Evolutionary conservation across 345 rosid species (phyloP).

Genomic region (Lagerstroemia speciosa): DNA sequence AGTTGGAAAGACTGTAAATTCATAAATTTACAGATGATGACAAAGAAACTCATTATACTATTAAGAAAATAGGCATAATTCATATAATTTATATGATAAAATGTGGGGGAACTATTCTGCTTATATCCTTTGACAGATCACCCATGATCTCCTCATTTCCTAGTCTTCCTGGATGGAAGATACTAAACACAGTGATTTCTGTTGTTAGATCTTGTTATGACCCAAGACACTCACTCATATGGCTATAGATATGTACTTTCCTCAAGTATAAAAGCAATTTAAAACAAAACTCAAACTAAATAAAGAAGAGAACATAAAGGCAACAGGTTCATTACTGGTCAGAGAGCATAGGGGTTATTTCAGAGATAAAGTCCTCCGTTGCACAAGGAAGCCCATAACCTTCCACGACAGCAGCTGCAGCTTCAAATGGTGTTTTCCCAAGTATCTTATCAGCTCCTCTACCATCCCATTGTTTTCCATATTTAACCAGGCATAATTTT

Average conservation of each 20-base stretch:
- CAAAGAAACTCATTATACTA: not conserved
- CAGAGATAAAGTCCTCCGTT: slow-evolving; percentile 51
- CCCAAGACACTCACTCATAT: not conserved
- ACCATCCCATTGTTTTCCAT: slow-evolving; percentile 93
- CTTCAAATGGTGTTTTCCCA: slow-evolving; percentile 69
- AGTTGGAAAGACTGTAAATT: not conserved
- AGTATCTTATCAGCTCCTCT: slow-evolving; percentile 53
- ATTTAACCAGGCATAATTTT: slow-evolving; percentile 48
- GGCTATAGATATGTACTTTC: not conserved
- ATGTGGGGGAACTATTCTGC: not conserved
- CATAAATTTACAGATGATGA: not conserved
- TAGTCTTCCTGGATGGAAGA: not conserved
- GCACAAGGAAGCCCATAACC: slow-evolving; percentile 77
- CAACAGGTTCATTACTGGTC: slow-evolving; percentile 37
- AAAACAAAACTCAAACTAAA: not conserved
- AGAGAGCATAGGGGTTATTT: slow-evolving; percentile 51
- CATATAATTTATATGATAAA: not conserved
- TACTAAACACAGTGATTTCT: not conserved
- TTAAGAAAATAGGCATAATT: not conserved
- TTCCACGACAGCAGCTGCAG: slow-evolving; percentile 66
- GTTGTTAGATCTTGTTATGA: not conserved
- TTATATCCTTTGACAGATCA: not conserved
- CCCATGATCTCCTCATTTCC: not conserved
- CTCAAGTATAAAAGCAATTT: not conserved
- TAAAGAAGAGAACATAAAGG: too few species aligned